These are phyloP conservation scores for Backusella mclennaniae DNA, from an alignment of 192 early-diverging fungal species.

Conservation along the genomic window DNA sequence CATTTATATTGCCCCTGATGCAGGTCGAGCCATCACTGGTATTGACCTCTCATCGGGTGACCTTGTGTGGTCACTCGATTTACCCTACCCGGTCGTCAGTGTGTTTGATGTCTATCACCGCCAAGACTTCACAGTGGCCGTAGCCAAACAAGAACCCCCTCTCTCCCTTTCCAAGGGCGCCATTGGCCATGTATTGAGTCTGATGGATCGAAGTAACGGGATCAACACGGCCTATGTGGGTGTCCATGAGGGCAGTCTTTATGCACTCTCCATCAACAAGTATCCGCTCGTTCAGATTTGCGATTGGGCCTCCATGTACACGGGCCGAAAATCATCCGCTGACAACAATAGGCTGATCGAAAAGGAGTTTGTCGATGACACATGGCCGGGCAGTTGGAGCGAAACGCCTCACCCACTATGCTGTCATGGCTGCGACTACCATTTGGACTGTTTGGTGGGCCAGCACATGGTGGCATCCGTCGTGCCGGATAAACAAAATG, in stretches of 20 bases:
- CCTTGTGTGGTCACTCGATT: constrained; percentile 49
- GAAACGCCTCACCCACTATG: neutral
- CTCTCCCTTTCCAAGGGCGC: constrained; percentile 7
- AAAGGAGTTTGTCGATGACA: neutral
- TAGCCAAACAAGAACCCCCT: constrained; percentile 23
- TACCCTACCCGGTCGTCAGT: constrained; percentile 52
- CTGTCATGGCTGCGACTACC: constrained; percentile 16
- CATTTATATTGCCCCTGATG: constrained; percentile 37
- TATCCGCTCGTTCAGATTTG: constrained; percentile 58
- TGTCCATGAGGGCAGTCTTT: constrained; percentile 60
- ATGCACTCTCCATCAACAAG: constrained; percentile 63
- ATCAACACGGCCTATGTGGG: constrained; percentile 60
- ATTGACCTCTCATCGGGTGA: constrained; percentile 25
- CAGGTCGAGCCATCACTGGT: constrained; percentile 26
- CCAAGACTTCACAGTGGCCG: constrained; percentile 25
- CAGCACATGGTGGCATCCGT: constrained; percentile 24
- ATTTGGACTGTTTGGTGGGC: constrained; percentile 45
- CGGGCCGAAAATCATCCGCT: neutral
- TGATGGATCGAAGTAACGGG: constrained; percentile 32
- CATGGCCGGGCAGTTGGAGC: neutral
- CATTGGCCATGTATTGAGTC: constrained; percentile 33
- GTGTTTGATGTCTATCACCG: constrained; percentile 53
- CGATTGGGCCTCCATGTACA: constrained; percentile 30
- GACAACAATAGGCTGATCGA: constrained; percentile 1
- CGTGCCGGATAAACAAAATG: neutral